Base-by-base conservation (phyloP, 2,329 filamentous ascomycete genomes). In the Aspergillus pseudoterreus region DNA sequence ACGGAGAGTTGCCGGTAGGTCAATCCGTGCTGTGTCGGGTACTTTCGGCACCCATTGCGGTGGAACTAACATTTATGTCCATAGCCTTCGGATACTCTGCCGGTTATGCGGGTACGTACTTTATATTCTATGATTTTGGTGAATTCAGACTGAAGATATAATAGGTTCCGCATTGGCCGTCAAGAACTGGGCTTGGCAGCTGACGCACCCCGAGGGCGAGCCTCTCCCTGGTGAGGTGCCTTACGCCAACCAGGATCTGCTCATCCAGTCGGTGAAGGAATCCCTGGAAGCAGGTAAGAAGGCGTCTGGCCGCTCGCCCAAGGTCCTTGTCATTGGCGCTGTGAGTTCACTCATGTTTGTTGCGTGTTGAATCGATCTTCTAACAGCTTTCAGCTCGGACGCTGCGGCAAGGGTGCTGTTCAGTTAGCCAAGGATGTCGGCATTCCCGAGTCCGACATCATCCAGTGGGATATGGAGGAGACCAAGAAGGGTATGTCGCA, bases 371-470 rank as follows among this genome's bases (percentile, higher is more conserved):
- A 2, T 2, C 22, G 39, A n/a, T 24, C 8, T 36, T 47, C 43
- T 48, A 22, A 55, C 33, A 24, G 41, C 42, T n/a, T 39, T 10
- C 51, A 71, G 69, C 66, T 71, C 47, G 69, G 69, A 55, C 84
- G 92, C 59, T 96, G 92, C 67, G 91, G 92, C 50, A 83, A 81
- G 43, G 92, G 92, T 55, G 92, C 92, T 17, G 85, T 92, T 35
- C 88, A 95, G 62, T 78, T 92, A 53, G 89, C 88, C 70, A 76
- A 83, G 61, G 84, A 86, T 72, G 86, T 85, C 12, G 92, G 91
- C 51, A 79, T 92, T 45, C 78, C 84, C 12, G 80, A 83, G 19
- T 78, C 83, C 60, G 82, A 87, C 63, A 86, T 96, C 63, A 71
- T 84, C 54, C 77, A 83, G 71, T 87, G 84, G 84, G 91, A 96